Base-by-base conservation (phyloP, 2,329 filamentous ascomycete genomes). In the Aureobasidium lini region DNA sequence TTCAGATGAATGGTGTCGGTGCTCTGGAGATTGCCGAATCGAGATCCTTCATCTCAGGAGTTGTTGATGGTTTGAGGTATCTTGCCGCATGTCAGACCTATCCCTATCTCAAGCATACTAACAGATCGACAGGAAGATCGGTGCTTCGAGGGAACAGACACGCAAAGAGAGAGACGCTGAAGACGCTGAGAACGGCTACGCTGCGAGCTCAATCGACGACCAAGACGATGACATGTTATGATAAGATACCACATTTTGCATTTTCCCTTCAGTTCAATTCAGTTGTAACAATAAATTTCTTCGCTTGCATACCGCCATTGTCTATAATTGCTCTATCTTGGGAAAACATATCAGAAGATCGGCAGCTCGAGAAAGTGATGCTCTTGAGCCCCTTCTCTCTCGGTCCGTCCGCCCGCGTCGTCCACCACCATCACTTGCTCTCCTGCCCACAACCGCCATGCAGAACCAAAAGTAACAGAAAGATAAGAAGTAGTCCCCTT, bases 21-120 rank as follows among this genome's bases (percentile, higher is more conserved):
- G 89, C 89, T 2, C 91, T 97, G 87, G 94, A 99, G 76, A 79
- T 97, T 49, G 87, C 89, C 0, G 93, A 97, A 76, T 89, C 86
- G 59, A 82, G 93, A 67, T 86, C 85, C 0, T 95, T 96, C 69
- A 84, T 97, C 62, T 79, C 84, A 1, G 89, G 89, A 1, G 90
- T 96, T 2, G 86, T 97, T 64, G 92, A 97, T 71, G 90, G 89
- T 4, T 79, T 97, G 67, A 79, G 83, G 80, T 81, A 72, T 60
- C 66, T 62, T 28, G 11, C 36, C 16, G n/a, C 34, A 2, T 36
- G 18, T 28, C 32, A 10, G 8, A 23, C 23, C 23, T 23, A n/a
- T 3, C 18, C 7, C 2, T 29, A 5, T 31, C 9, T 63, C 67
- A 64, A 23, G 37, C 34, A 36, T 46, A 42, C 44, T 60, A 8